Conservation (phyloP, 371 early-diverging fungal genomes). For the Mortierella sp. region DNA sequence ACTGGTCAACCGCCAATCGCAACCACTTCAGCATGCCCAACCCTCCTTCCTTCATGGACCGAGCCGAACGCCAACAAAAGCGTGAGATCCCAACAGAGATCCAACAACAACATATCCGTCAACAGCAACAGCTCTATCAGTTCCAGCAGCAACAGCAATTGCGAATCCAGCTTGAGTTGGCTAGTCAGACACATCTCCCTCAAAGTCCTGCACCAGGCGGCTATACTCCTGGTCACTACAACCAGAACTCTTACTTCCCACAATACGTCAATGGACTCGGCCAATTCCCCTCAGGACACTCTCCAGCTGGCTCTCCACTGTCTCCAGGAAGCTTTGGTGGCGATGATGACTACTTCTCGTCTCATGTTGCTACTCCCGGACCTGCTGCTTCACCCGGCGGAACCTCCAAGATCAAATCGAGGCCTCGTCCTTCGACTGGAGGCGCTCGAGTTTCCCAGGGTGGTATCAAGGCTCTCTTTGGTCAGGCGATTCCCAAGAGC, state of each 20-base stretch:
- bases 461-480: conserved; percentile 56
- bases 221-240: conserved; percentile 21
- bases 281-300: conserved; percentile 38
- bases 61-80: conserved; percentile 49
- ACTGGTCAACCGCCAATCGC: conserved; percentile 30
- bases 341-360: conserved; percentile 53
- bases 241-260: conserved; percentile 4
- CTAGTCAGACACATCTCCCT: conserved; percentile 43
- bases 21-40: conserved; percentile 52
- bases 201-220: conserved; percentile 36
- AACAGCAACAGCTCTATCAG: conserved; percentile 37
- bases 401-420: conserved; percentile 51
- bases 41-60: conserved; percentile 49
- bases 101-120: conserved; percentile 23
- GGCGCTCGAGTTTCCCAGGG: conserved; percentile 39
- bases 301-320: conserved; percentile 40
- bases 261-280: conserved; percentile 32
- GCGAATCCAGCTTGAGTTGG: conserved; percentile 44
- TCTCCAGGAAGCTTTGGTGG: conserved; percentile 49
- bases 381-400: conserved; percentile 48
- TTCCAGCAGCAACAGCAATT: conserved; percentile 47
- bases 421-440: conserved; percentile 33
- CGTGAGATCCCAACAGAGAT: conserved; percentile 35
- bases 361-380: conserved; percentile 30
- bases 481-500: conserved; percentile 40